Percentiles rank a stretch among this genome's conserved stretches.
Conservation (phyloP, 2,329 filamentous ascomycete genomes). For the Cordyceps sp. region DNA sequence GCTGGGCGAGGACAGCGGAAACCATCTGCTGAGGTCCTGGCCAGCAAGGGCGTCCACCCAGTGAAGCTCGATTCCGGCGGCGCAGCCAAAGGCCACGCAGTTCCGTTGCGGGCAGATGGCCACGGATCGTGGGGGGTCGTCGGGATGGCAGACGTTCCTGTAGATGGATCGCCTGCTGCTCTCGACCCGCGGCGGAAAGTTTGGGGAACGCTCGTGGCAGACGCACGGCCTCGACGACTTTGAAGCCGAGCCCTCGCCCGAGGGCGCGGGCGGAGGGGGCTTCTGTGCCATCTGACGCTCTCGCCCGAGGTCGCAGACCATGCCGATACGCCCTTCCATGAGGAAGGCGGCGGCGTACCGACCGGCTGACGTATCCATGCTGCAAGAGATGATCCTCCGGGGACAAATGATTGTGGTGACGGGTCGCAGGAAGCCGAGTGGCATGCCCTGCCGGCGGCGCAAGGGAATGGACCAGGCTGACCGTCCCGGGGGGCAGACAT, state of each 20-base stretch:
- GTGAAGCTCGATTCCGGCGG: slow-evolving; percentile 44
- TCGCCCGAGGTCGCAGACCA: slow-evolving; percentile 37
- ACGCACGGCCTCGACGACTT: slow-evolving; percentile 5
- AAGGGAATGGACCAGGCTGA: slow-evolving; percentile 10
- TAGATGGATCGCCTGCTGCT: slow-evolving; percentile 14
- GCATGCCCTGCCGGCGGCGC: slow-evolving; percentile 7
- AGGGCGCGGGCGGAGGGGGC: slow-evolving; percentile 2
- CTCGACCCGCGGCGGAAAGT: slow-evolving; percentile 12
- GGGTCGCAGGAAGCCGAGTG: slow-evolving; percentile 18
- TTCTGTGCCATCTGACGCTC: slow-evolving; percentile 4
- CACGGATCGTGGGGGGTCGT: slow-evolving; percentile 48
- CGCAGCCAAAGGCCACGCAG: slow-evolving; percentile 49
- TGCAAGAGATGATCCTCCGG: slow-evolving; percentile 36
- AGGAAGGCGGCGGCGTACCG: slow-evolving; percentile 40
- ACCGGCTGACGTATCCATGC: slow-evolving; percentile 43
- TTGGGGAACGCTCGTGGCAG: slow-evolving; percentile 8
- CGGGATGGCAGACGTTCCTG: slow-evolving; percentile 37
- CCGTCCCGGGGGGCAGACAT: slow-evolving; percentile 14
- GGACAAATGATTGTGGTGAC: slow-evolving; percentile 40
- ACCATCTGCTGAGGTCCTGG: slow-evolving; percentile 35
- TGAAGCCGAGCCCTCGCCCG: slow-evolving; percentile 3
- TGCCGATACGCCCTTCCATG: slow-evolving; percentile 40
- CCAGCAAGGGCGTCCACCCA: slow-evolving; percentile 31
- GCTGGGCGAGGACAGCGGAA: slow-evolving; percentile 34
- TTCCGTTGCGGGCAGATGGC: slow-evolving; percentile 47